Percentiles rank a stretch among this genome's conserved stretches.
phyloP scores from a whole-genome alignment of 179 eudicot species.

The Heliamphora pulchella region DNA sequence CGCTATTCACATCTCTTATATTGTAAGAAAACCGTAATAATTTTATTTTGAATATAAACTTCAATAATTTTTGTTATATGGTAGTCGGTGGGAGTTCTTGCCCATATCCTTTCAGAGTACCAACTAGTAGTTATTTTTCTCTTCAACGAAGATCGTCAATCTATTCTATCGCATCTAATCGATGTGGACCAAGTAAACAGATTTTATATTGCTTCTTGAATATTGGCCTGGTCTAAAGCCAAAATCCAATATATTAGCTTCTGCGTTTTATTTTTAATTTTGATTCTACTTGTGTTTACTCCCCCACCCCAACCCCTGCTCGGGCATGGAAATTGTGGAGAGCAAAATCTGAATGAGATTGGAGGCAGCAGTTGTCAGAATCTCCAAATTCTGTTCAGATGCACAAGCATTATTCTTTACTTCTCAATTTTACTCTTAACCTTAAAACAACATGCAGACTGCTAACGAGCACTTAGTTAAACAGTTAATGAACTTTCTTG shows the following conservation, averaged over 20 bases:
- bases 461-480: neutral
- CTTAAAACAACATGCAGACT: slow-evolving; percentile 3
- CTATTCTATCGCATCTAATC: neutral
- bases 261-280: neutral
- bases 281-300: neutral
- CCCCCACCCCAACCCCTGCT: neutral
- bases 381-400: neutral
- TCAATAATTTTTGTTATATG: neutral
- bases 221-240: slow-evolving; percentile 4
- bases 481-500: neutral
- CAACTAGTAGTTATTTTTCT: neutral
- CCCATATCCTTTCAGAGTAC: neutral
- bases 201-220: no score
- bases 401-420: neutral
- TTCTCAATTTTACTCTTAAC: neutral
- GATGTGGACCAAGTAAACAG: neutral
- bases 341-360: neutral
- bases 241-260: neutral
- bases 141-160: neutral
- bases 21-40: neutral
- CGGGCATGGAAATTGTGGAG: no score
- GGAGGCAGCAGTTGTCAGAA: neutral
- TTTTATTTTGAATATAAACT: neutral
- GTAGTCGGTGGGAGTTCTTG: neutral
- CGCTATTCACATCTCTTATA: neutral